Percentiles rank a stretch among this genome's conserved stretches.
Evolutionary conservation across 1,284 basidiomycete genomes (phyloP).

Genomic region (Mycena sp.): DNA sequence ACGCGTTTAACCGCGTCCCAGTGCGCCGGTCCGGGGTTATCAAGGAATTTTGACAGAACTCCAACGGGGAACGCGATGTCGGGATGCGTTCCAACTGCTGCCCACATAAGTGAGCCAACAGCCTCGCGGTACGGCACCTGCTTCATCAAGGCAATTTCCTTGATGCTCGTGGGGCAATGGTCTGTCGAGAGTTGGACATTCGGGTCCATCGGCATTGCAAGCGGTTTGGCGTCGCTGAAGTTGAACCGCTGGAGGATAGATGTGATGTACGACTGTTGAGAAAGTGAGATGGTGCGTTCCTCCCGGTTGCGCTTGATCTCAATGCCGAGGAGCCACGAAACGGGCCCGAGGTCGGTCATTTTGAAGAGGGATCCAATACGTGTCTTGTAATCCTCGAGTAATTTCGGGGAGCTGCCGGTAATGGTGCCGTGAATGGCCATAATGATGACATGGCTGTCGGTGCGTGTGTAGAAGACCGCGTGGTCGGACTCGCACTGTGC

Average conservation of each 20-base stretch:
- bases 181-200: constrained; percentile 13
- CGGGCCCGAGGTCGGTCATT: constrained; percentile 30
- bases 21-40: constrained; percentile 25
- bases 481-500: neutral
- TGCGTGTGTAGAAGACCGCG: constrained; percentile 18
- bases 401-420: neutral
- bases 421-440: no score
- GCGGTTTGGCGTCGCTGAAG: constrained; percentile 25
- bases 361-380: constrained; percentile 20
- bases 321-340: constrained; percentile 28
- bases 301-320: constrained; percentile 23
- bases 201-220: constrained; percentile 28
- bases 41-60: no score
- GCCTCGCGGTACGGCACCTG: no score
- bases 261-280: no score
- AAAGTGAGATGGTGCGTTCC: no score
- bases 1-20: constrained; percentile 22
- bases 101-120: no score
- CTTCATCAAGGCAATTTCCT: constrained; percentile 16
- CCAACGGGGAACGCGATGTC: no score
- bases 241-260: constrained; percentile 31
- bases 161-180: constrained; percentile 3
- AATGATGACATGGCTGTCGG: constrained; percentile 6
- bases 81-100: no score
- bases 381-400: neutral